Conservation (phyloP, 805 yeast genomes). For the Wickerhamiella azymoides region DNA sequence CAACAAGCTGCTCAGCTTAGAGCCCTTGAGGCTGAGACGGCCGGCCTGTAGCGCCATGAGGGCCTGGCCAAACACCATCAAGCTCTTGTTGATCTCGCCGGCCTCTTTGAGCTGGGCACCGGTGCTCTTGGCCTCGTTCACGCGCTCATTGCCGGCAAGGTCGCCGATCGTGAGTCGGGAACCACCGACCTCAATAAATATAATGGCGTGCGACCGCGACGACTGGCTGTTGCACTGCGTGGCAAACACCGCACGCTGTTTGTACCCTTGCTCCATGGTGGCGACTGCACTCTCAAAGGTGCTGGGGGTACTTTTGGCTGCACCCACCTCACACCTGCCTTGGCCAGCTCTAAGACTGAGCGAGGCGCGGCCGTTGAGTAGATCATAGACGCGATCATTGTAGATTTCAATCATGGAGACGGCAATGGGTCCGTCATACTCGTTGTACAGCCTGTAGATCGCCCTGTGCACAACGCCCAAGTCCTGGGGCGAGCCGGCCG, state of each 20-base stretch:
- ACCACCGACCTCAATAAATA: constrained; percentile 30
- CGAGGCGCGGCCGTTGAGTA: constrained; percentile 20
- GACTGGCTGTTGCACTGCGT: constrained; percentile 34
- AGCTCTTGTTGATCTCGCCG: constrained; percentile 35
- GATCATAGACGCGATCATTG: constrained; percentile 33
- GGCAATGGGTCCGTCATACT: constrained; percentile 12
- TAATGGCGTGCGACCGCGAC: constrained; percentile 41
- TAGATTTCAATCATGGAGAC: constrained; percentile 42
- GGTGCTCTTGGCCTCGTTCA: constrained; percentile 32
- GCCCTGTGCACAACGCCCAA: constrained; percentile 30
- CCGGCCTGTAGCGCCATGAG: constrained; percentile 29
- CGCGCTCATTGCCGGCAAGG: constrained; percentile 41
- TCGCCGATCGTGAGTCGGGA: constrained; percentile 34
- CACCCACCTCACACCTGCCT: constrained; percentile 29
- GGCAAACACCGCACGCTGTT: constrained; percentile 29
- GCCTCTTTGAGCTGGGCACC: constrained; percentile 37
- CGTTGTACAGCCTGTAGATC: constrained; percentile 23
- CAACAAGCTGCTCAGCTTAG: constrained; percentile 35
- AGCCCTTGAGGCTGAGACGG: constrained; percentile 29
- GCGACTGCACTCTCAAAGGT: constrained; percentile 27
- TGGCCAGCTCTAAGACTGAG: constrained; percentile 4
- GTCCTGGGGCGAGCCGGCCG: constrained; percentile 20
- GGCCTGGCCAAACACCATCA: constrained; percentile 39
- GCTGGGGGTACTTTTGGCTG: constrained; percentile 30
- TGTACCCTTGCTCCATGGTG: constrained; percentile 29